Percentiles rank a stretch among this genome's conserved stretches.
Conservation (phyloP, 345 rosid genomes). For the Ricinus communis region DNA sequence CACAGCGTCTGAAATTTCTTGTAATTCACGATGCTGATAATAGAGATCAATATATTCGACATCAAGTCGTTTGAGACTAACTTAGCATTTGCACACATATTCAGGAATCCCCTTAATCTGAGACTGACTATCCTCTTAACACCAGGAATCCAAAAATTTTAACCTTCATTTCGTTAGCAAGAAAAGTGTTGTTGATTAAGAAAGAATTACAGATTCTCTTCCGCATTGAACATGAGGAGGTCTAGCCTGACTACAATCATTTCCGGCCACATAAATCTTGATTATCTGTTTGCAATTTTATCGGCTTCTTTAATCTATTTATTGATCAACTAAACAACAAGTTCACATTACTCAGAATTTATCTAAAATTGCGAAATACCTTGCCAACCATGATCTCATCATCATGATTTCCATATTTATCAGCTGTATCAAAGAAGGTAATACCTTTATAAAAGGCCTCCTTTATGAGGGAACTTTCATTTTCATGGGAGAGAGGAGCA, state of each 20-base stretch:
- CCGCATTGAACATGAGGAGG: no score
- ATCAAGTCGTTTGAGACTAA: constrained; percentile 46
- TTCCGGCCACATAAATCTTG: no score
- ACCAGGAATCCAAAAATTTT: constrained; percentile 43
- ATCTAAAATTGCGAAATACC: no score
- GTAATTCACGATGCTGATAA: constrained; percentile 44
- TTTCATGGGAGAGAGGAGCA: constrained; percentile 49
- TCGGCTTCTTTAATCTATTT: no score
- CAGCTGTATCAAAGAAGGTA: constrained; percentile 49
- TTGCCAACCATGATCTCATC: constrained; percentile 54
- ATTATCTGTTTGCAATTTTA: no score
- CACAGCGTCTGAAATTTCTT: constrained; percentile 22
- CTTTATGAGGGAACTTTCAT: constrained; percentile 37
- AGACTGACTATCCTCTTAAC: constrained; percentile 14
- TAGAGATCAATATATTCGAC: constrained; percentile 57
- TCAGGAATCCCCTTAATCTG: constrained; percentile 41
- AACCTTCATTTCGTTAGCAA: no score
- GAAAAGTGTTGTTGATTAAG: no score
- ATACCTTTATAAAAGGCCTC: constrained; percentile 44
- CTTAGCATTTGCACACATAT: constrained; percentile 49
- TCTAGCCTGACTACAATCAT: no score
- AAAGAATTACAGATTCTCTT: no score
- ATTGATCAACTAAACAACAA: no score
- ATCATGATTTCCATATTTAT: constrained; percentile 38
- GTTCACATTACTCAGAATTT: no score